Conservation (phyloP, 805 yeast genomes). For the Jamesozyma gamospora region DNA sequence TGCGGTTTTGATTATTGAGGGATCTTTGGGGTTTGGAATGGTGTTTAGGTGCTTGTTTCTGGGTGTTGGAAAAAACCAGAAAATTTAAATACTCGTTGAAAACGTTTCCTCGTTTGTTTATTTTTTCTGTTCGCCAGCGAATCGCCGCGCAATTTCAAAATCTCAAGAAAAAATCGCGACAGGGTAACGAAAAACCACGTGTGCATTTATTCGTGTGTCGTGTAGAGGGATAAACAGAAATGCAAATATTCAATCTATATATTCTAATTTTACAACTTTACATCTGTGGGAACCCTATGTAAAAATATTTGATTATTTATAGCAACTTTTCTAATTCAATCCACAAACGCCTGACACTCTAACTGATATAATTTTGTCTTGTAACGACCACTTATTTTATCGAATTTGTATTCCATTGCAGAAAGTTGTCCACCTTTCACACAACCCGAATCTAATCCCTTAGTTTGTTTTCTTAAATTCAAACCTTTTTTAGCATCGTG, state of each 20-base stretch:
- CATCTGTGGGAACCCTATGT: too few relatives aligned
- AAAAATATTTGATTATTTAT: too few relatives aligned
- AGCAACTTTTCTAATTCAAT: too few relatives aligned
- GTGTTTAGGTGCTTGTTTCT: constrained; percentile 4
- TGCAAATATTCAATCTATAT: too few relatives aligned
- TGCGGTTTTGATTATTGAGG: too few relatives aligned
- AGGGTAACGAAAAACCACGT: not conserved
- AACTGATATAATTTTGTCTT: constrained; percentile 8
- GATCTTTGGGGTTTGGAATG: constrained; percentile 2
- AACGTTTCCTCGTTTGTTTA: not conserved
- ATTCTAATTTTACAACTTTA: too few relatives aligned
- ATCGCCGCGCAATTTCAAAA: too few relatives aligned
- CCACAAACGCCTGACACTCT: constrained; percentile 3
- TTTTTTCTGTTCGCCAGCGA: not conserved
- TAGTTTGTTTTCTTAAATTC: constrained; percentile 50
- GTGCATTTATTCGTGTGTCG: not conserved
- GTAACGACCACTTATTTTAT: constrained; percentile 6
- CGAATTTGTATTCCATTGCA: constrained; percentile 35
- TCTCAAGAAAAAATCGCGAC: too few relatives aligned
- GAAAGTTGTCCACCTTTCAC: constrained; percentile 61
- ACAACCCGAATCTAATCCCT: constrained; percentile 80
- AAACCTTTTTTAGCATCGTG: constrained; percentile 82
- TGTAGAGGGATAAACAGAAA: too few relatives aligned
- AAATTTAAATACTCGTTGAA: too few relatives aligned
- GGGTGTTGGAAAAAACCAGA: constrained; percentile 2